phyloP scores from a whole-genome alignment of 306 rosid species.

The Canavalia ensiformis region DNA sequence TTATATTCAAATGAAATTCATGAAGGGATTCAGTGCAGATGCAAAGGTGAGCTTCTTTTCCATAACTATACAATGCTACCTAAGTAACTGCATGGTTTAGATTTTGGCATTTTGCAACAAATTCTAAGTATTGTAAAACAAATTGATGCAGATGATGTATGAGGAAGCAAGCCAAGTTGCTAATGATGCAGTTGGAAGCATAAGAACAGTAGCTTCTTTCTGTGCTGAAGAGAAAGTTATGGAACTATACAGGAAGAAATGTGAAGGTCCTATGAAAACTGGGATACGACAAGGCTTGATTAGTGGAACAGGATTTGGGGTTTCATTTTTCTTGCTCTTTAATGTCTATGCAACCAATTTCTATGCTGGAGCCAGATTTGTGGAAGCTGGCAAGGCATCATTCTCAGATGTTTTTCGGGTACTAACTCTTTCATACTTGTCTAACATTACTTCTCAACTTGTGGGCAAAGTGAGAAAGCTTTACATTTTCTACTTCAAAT shows the following conservation, averaged over 20 bases:
- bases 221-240: constrained; percentile 86
- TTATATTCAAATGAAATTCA: constrained; percentile 65
- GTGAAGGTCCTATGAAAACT: constrained; percentile 71
- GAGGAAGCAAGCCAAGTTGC: constrained; percentile 90
- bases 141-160: constrained; percentile 66
- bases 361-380: constrained; percentile 74
- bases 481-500: constrained; percentile 4
- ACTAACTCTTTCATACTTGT: constrained; percentile 13
- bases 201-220: constrained; percentile 82
- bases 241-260: constrained; percentile 73
- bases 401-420: constrained; percentile 72
- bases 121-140: constrained; percentile 11
- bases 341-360: constrained; percentile 68
- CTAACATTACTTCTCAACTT: background rate
- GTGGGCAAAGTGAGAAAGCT: background rate
- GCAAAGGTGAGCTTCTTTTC: constrained; percentile 63
- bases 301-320: constrained; percentile 75
- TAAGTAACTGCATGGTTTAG: background rate
- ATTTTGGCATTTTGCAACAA: constrained; percentile 21
- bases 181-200: constrained; percentile 85
- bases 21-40: constrained; percentile 73
- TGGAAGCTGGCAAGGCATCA: constrained; percentile 57
- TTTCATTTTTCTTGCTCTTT: constrained; percentile 67
- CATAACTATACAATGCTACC: background rate
- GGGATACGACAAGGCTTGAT: constrained; percentile 74